Conservation (phyloP, 2,329 filamentous ascomycete genomes). For the Colletotrichum zoysiae region DNA sequence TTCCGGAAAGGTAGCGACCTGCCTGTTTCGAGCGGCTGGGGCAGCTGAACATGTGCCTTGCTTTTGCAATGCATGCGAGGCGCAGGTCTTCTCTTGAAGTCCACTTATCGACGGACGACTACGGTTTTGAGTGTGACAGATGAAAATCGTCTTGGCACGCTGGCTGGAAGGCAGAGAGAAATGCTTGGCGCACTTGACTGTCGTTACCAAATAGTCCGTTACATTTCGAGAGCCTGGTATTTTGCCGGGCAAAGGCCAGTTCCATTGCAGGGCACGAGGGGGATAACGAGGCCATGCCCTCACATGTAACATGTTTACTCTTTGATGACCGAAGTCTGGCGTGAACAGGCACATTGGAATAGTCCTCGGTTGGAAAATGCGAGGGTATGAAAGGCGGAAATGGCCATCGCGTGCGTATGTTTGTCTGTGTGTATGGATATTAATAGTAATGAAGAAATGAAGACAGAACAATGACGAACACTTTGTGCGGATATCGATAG, state of each 20-base stretch:
- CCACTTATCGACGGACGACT: conserved; percentile 12
- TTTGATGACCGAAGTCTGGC: conserved; percentile 13
- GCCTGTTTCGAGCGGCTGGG: conserved; percentile 42
- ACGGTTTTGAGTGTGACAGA: conserved; percentile 26
- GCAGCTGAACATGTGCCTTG: conserved; percentile 34
- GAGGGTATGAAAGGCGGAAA: conserved; percentile 17
- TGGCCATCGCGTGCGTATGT: conserved; percentile 13
- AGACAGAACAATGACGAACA: conserved; percentile 15
- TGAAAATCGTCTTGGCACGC: conserved; percentile 20
- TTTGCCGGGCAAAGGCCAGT: conserved; percentile 4
- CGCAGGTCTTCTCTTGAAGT: conserved; percentile 22
- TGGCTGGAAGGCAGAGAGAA: conserved; percentile 4
- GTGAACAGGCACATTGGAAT: conserved; percentile 17
- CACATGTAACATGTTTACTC: conserved; percentile 24
- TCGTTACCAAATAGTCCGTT: conserved; percentile 21
- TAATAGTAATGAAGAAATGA: conserved; percentile 42
- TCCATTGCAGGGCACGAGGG: conserved; percentile 10
- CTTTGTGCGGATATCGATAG: background rate
- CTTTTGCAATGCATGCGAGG: conserved; percentile 29
- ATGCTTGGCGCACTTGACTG: conserved; percentile 31
- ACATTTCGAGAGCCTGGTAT: conserved; percentile 2
- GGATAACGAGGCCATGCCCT: conserved; percentile 8
- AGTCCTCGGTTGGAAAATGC: conserved; percentile 32
- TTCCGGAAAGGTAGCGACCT: conserved; percentile 70
- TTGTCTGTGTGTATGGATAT: conserved; percentile 40